Evolutionary conservation across 192 early-diverging fungal genomes (phyloP).

Genomic region (Umbelopsis ramanniana): DNA sequence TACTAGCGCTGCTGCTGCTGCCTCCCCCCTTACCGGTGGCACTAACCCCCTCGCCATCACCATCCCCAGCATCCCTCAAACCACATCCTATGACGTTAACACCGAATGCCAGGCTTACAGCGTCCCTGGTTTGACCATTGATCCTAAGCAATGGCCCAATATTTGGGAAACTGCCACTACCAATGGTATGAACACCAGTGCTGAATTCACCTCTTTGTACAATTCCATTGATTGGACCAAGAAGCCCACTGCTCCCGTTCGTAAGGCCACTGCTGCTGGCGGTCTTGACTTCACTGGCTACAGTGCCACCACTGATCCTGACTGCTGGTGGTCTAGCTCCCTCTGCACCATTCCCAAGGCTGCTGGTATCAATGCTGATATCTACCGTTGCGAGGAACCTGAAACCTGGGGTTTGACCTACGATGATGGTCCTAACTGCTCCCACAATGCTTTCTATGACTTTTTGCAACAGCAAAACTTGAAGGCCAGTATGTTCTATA

Average conservation of each 20-base stretch:
- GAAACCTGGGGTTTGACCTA: slow-evolving; percentile 64
- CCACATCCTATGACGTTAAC: slow-evolving; percentile 36
- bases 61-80: slow-evolving; percentile 41
- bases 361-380: slow-evolving; percentile 41
- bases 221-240: slow-evolving; percentile 53
- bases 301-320: slow-evolving; percentile 28
- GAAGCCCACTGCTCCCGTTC: slow-evolving; percentile 37
- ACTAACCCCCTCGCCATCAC: slow-evolving; percentile 31
- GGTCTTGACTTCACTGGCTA: slow-evolving; percentile 34
- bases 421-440: slow-evolving; percentile 68
- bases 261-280: slow-evolving; percentile 26
- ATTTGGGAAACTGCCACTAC: slow-evolving; percentile 34
- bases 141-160: slow-evolving; percentile 34
- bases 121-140: slow-evolving; percentile 20
- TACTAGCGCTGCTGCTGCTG: not conserved
- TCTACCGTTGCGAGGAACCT: slow-evolving; percentile 38
- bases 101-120: slow-evolving; percentile 33
- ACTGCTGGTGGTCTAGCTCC: slow-evolving; percentile 55
- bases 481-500: slow-evolving; percentile 67
- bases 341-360: slow-evolving; percentile 45
- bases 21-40: not conserved
- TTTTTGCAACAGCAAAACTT: slow-evolving; percentile 48
- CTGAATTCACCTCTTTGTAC: slow-evolving; percentile 46
- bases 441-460: slow-evolving; percentile 49
- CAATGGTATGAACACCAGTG: slow-evolving; percentile 44